Conservation (phyloP, 2,329 filamentous ascomycete genomes). For the Hyphodiscus sp. region DNA sequence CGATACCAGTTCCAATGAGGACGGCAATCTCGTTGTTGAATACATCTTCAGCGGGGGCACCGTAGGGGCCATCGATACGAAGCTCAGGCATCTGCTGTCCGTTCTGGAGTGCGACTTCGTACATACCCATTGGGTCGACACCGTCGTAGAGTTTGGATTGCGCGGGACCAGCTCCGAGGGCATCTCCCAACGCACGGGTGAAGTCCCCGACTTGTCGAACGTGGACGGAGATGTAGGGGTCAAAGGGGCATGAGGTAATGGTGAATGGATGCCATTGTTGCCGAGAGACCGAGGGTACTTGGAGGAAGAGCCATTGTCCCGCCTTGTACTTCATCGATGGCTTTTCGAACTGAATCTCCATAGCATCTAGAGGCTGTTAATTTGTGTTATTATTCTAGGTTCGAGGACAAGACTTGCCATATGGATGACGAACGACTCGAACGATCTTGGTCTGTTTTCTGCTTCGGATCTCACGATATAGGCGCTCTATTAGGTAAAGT, state of each 20-base stretch:
- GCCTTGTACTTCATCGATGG: conserved; percentile 97
- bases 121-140: conserved; percentile 92
- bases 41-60: conserved; percentile 93
- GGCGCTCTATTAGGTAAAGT: conserved; percentile 78
- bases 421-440: conserved; percentile 91
- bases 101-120: conserved; percentile 91
- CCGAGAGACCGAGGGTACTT: conserved; percentile 79
- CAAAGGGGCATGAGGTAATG: conserved; percentile 95
- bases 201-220: conserved; percentile 97
- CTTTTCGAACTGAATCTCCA: conserved; percentile 96
- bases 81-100: conserved; percentile 87
- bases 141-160: conserved; percentile 87
- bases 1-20: conserved; percentile 79
- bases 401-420: conserved; percentile 52
- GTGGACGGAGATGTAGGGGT: conserved; percentile 90
- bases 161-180: conserved; percentile 81
- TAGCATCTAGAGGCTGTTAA: conserved; percentile 58
- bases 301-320: conserved; percentile 95
- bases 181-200: conserved; percentile 86
- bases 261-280: conserved; percentile 99
- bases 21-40: conserved; percentile 89
- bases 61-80: conserved; percentile 91
- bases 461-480: conserved; percentile 85
- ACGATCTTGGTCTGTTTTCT: conserved; percentile 82
- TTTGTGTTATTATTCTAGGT: background rate